Conservation (phyloP, 2,329 filamentous ascomycete species). For the Trichoderma arundinaceum region DNA sequence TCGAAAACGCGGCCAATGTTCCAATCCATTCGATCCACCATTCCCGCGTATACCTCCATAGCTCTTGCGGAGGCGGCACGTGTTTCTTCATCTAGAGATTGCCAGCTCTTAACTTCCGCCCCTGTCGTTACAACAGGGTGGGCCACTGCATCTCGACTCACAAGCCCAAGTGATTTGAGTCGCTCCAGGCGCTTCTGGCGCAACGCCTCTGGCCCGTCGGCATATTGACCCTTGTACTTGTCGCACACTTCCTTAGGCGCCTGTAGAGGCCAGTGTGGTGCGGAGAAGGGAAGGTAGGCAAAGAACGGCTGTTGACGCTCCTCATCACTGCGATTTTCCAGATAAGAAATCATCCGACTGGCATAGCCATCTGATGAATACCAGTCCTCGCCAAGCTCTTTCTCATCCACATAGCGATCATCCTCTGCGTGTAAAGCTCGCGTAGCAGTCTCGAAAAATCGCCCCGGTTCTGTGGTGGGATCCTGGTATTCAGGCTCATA, state of each 20-base stretch:
- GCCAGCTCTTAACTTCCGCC: constrained; percentile 51
- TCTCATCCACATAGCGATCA: constrained; percentile 20
- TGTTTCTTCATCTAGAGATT: constrained; percentile 53
- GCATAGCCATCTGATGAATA: constrained; percentile 54
- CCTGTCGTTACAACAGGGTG: constrained; percentile 57
- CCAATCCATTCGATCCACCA: constrained; percentile 66
- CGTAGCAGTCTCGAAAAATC: constrained; percentile 26
- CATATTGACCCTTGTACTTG: constrained; percentile 65
- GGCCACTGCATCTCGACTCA: constrained; percentile 55
- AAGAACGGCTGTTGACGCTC: constrained; percentile 57
- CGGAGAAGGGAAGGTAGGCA: constrained; percentile 65
- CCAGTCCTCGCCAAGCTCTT: constrained; percentile 24
- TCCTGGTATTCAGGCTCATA: constrained; percentile 29
- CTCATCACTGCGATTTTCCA: constrained; percentile 54
- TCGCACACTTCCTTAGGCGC: constrained; percentile 59
- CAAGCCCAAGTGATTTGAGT: constrained; percentile 63
- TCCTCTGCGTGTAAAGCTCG: constrained; percentile 26
- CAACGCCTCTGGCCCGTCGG: constrained; percentile 64
- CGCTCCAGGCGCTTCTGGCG: constrained; percentile 58
- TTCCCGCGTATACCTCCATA: constrained; percentile 68
- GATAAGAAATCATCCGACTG: constrained; percentile 57
- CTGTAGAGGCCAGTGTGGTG: constrained; percentile 68
- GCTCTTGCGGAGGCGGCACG: constrained; percentile 55
- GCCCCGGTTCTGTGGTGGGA: constrained; percentile 22
- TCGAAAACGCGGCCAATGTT: constrained; percentile 65